Conservation (phyloP, 176 grass and related monocot genomes). For the bread wheat (Triticum aestivum) region IWGSC_CS_RefSeq_v2.1 NC_057797.1:36638286-36638785, state of each 20-base stretch:
- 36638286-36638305: background rate
- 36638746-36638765: background rate
- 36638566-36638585: background rate
- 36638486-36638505: background rate
- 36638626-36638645: background rate
- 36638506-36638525: background rate
- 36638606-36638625: background rate
- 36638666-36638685: background rate
- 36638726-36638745: background rate
- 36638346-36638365: slow-evolving; percentile 90
- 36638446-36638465: background rate
- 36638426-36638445: slow-evolving; percentile 1
- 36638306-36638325: slow-evolving; percentile 42
- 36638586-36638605: background rate
- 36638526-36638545: background rate
- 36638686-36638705: background rate
- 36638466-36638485: background rate
- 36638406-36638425: background rate
- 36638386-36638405: slow-evolving; percentile 59
- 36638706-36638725: background rate
- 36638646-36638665: background rate
- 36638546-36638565: background rate
- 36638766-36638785: background rate
- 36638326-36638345: slow-evolving; percentile 91
- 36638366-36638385: slow-evolving; percentile 95